Evolutionary conservation across 2,329 filamentous ascomycete species (phyloP).

Genomic region (Talaromyces albobiverticillius): DNA sequence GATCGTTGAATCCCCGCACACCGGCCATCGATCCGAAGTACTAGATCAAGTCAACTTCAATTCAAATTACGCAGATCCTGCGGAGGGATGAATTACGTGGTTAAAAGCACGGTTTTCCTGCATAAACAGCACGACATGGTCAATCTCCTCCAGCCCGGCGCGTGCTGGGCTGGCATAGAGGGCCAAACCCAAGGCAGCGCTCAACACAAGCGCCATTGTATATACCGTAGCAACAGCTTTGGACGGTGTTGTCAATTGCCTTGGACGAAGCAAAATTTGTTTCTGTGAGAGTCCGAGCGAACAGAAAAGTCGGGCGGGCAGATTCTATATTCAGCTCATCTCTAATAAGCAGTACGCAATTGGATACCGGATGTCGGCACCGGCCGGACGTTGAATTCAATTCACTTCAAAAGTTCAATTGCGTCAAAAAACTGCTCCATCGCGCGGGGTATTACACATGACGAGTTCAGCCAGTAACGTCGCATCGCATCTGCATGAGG

Average conservation of each 20-base stretch:
- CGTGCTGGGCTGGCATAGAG: conserved; percentile 14
- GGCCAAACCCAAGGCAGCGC: conserved; percentile 6
- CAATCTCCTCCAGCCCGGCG: conserved; percentile 46
- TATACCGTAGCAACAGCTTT: too few relatives aligned
- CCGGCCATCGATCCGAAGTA: conserved; percentile 58
- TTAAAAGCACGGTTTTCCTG: conserved; percentile 48
- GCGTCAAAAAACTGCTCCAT: too few relatives aligned
- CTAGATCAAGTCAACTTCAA: conserved; percentile 28
- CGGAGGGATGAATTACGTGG: conserved; percentile 21
- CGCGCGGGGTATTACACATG: neutral
- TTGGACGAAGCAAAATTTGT: too few relatives aligned
- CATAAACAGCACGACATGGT: conserved; percentile 60
- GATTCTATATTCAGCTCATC: too few relatives aligned
- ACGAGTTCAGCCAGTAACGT: conserved; percentile 5
- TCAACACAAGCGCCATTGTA: conserved; percentile 9
- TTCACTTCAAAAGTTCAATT: too few relatives aligned
- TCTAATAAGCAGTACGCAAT: too few relatives aligned
- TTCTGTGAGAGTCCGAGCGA: neutral
- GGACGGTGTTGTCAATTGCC: neutral
- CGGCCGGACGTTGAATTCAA: too few relatives aligned
- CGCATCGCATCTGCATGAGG: conserved; percentile 7
- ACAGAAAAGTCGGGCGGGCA: neutral
- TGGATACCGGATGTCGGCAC: too few relatives aligned
- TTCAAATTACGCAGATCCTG: neutral
- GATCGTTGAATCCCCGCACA: conserved; percentile 55